Base-by-base conservation (phyloP, 2,329 filamentous ascomycete genomes). In the Cytospora mali region DNA sequence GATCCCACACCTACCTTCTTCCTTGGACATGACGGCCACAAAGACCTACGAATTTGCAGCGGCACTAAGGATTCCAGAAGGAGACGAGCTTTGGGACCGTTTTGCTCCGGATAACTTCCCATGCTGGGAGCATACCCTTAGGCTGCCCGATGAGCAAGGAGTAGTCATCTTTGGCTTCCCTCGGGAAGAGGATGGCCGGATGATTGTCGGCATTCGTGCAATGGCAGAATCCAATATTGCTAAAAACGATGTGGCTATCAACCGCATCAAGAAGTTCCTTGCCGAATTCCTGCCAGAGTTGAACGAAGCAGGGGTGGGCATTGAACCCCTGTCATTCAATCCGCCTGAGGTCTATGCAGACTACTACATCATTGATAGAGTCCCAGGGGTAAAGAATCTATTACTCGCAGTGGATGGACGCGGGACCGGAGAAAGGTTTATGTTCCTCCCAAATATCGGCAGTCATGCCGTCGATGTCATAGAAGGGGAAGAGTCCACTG, bases 41-140 rank as follows among this genome's bases (percentile, higher is more conserved):
- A 76, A 80, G 0, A 83, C 81, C 0, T 78, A 75, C 0, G 80
- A 81, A 0, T 77, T 75, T 0, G 77, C 84, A 3, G 74, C 75
- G 0, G 71, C 77, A 13, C 70, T 83, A 35, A 73, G 77, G 29
- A 71, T 84, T 1, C 80, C 82, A 0, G 64, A 68, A 0, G 21
- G 31, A 1, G 68, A 66, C 2, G 64, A 73, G 6, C 73, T 84
- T 0, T 79, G 75, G 69, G 67, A 75, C 1, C 73, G 73, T 2
- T 79, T 80, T 50, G 69, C 73, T 0, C 75, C 80, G 0, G 72
- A 77, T 0, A 75, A 72, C 3, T 84, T 84, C 35, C 71, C 71
- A 0, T 62, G 64, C 5, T 67, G 65, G 49, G 62, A 58, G 51
- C 50, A 62, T 52, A n/a, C n/a, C n/a, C n/a, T n/a, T n/a, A 66